Base-by-base conservation (phyloP, 306 rosid species). In the Herpetospermum pedunculosum region DNA sequence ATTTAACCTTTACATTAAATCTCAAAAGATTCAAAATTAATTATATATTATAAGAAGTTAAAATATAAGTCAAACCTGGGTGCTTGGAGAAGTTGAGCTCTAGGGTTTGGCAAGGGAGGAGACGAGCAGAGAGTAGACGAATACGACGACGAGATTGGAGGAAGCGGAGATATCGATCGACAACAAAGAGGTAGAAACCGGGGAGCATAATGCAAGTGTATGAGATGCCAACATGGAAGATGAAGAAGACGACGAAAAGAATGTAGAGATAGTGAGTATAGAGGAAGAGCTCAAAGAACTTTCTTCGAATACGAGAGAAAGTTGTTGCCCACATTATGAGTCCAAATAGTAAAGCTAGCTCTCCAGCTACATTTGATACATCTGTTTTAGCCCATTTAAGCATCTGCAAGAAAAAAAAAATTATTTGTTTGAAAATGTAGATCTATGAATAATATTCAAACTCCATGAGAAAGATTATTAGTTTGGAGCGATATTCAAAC, bases 1-100 rank as follows among this genome's bases (percentile, higher is more conserved):
- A n/a, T n/a, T n/a, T n/a, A n/a, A n/a, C n/a, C n/a, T n/a, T n/a
- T n/a, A n/a, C n/a, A n/a, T n/a, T n/a, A n/a, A n/a, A n/a, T n/a
- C n/a, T n/a, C n/a, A n/a, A n/a, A n/a, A n/a, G n/a, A n/a, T n/a
- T n/a, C n/a, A n/a, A n/a, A n/a, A n/a, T n/a, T n/a, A 18, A 6
- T 37, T 25, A 52, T 2, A 32, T 32, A 2, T 11, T 43, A 43
- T 12, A 12, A 43, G 5, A 38, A 43, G 2, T 43, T 3, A 15
- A 43, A 43, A 43, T 11, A 18, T 44, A 44, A 44, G 4, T 1
- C 7, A 3, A 30, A 90, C 98, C 90, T 32, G 64, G 84, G 13
- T 41, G 73, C 62, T 88, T 92, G 6, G 96, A 78, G 81, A 92
- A 87, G 87, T 84, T 90, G 79, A 92, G 97, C 59, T 92, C 97